Conservation (phyloP, 2,329 filamentous ascomycete genomes). For the Aplosporella prunicola region DNA sequence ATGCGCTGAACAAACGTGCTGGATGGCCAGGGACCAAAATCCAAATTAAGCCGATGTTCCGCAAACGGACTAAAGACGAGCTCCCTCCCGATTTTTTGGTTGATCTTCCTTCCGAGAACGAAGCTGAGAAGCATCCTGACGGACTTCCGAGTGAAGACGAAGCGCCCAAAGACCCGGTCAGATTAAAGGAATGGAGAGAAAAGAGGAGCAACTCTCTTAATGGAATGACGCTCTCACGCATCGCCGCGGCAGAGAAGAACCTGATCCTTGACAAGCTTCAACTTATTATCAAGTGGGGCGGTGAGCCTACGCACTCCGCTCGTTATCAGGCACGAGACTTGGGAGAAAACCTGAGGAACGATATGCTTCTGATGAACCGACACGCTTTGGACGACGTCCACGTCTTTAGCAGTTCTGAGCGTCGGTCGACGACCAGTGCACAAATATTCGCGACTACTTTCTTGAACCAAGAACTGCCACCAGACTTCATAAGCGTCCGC, state of each 20-base stretch:
- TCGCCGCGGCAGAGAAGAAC: conserved; percentile 86
- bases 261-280: conserved; percentile 92
- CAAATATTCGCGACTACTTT: conserved; percentile 94
- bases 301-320: conserved; percentile 93
- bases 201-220: conserved; percentile 68
- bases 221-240: conserved; percentile 84
- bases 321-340: conserved; percentile 93
- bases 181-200: conserved; percentile 18
- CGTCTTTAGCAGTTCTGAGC: conserved; percentile 91
- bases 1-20: conserved; percentile 85
- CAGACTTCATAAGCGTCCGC: conserved; percentile 79
- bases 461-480: conserved; percentile 72
- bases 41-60: conserved; percentile 98
- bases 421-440: conserved; percentile 87
- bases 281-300: conserved; percentile 97
- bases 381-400: conserved; percentile 87
- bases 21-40: conserved; percentile 94
- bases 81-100: conserved; percentile 19
- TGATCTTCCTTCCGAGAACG: conserved; percentile 16
- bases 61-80: conserved; percentile 68
- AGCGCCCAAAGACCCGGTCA: conserved; percentile 12
- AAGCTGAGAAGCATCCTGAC: conserved; percentile 16
- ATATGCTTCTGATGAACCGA: conserved; percentile 83
- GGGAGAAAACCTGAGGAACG: conserved; percentile 90
- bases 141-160: neutral